These are phyloP conservation scores for Bipolaris oryzae DNA, from an alignment of 2,329 filamentous ascomycete genomes.

Conservation along the genomic window DNA sequence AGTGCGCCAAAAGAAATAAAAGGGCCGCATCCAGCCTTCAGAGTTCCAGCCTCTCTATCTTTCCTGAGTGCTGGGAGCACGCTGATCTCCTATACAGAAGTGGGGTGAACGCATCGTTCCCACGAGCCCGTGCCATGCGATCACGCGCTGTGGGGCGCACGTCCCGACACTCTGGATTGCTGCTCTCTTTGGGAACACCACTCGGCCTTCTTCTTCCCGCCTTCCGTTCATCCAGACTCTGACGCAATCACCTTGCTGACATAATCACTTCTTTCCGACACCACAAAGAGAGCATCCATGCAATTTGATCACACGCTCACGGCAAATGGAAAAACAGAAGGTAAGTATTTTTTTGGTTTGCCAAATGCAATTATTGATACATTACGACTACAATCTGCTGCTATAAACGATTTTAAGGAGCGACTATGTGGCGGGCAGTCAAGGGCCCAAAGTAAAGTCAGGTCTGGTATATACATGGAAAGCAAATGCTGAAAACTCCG, in stretches of 20 bases:
- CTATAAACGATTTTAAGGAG: conserved; percentile 13
- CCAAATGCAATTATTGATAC: conserved; percentile 7
- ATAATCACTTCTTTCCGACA: neutral
- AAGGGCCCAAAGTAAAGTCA: conserved; percentile 10
- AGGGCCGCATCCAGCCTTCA: no score
- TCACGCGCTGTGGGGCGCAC: conserved; percentile 14
- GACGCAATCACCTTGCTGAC: neutral
- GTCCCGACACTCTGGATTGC: conserved; percentile 10
- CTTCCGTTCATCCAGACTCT: conserved; percentile 1
- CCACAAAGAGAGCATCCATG: neutral
- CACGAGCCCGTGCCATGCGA: conserved; percentile 2
- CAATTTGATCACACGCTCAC: neutral
- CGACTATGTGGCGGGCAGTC: conserved; percentile 9
- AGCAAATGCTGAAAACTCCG: neutral
- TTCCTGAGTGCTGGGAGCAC: neutral
- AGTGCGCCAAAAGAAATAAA: neutral
- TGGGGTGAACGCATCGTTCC: conserved; percentile 2
- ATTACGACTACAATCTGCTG: conserved; percentile 7
- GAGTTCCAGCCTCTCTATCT: neutral
- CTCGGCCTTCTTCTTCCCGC: neutral
- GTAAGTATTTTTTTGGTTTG: neutral
- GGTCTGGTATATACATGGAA: conserved; percentile 5
- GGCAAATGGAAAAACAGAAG: no score
- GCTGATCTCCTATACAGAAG: neutral
- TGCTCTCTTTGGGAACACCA: neutral